A percentile compares a stretch with the other conserved stretches of the same genome.
Conservation (phyloP, 2,329 filamentous ascomycete species). For the Daldinia sp. region DNA sequence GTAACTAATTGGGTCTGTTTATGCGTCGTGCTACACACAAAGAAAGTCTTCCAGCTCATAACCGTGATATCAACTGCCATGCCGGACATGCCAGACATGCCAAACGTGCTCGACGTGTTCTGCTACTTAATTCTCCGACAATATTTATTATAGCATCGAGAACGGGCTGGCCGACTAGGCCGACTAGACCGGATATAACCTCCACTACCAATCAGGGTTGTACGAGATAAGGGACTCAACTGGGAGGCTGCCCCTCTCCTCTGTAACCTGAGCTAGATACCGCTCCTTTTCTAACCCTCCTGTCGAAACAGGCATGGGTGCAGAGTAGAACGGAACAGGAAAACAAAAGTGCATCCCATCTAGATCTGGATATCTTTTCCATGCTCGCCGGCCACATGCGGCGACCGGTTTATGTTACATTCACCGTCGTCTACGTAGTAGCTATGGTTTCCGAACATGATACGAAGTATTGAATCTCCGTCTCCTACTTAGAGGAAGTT, state of each 20-base stretch:
- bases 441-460: neutral
- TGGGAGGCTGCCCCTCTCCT: slow-evolving; percentile 27
- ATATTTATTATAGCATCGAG: slow-evolving; percentile 7
- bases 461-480: neutral
- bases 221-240: slow-evolving; percentile 12
- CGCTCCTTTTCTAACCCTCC: slow-evolving; percentile 24
- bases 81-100: too few species aligned
- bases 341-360: slow-evolving; percentile 38
- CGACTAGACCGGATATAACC: slow-evolving; percentile 19
- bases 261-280: slow-evolving; percentile 33
- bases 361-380: slow-evolving; percentile 32
- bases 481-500: neutral
- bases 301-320: slow-evolving; percentile 34
- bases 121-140: slow-evolving; percentile 31
- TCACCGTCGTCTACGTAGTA: neutral
- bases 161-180: slow-evolving; percentile 7
- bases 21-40: slow-evolving; percentile 11
- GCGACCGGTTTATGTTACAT: neutral
- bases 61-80: slow-evolving; percentile 11
- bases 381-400: slow-evolving; percentile 20
- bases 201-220: slow-evolving; percentile 16
- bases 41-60: slow-evolving; percentile 7
- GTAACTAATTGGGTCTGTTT: slow-evolving; percentile 25
- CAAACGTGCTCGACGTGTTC: slow-evolving; percentile 28
- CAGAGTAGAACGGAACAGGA: slow-evolving; percentile 36